phyloP scores from a whole-genome alignment of 345 rosid species.

The Lagerstroemia speciosa region DNA sequence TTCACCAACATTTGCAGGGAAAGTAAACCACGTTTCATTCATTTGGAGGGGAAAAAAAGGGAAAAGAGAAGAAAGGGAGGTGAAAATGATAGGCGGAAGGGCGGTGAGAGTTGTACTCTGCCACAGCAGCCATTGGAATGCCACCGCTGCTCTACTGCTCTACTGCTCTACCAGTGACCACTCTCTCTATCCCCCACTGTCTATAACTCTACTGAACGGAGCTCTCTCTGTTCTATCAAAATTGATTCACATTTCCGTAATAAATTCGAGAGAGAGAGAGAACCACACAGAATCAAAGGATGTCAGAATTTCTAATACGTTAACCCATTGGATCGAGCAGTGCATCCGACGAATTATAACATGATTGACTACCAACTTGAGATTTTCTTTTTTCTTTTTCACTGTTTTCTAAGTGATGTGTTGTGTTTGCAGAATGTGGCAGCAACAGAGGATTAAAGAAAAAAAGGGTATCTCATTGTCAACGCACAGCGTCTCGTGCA shows the following conservation, averaged over 20 bases:
- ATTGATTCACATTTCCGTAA: no score
- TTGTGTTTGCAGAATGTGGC: not conserved
- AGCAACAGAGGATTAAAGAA: not conserved
- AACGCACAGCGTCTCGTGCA: conserved; percentile 3
- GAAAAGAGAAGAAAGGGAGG: not conserved
- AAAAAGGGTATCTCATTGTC: not conserved
- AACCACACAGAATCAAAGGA: not conserved
- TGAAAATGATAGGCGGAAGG: no score
- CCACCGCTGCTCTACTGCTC: not conserved
- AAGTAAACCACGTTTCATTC: no score
- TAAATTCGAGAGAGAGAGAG: not conserved
- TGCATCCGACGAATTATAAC: not conserved
- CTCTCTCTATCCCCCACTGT: no score
- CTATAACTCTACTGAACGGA: not conserved
- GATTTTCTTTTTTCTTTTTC: not conserved
- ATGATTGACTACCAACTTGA: not conserved
- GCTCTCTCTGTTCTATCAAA: no score
- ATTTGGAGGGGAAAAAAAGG: not conserved
- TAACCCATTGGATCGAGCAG: not conserved
- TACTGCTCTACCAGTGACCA: not conserved
- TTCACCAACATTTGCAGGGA: no score
- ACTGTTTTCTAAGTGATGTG: not conserved
- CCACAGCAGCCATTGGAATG: not conserved
- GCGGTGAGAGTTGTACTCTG: not conserved
- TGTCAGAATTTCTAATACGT: not conserved